Evolutionary conservation across 2,329 filamentous ascomycete species (phyloP), one percentile per base, ranked within the genome.

Genomic region (Thelonectria olida): DNA sequence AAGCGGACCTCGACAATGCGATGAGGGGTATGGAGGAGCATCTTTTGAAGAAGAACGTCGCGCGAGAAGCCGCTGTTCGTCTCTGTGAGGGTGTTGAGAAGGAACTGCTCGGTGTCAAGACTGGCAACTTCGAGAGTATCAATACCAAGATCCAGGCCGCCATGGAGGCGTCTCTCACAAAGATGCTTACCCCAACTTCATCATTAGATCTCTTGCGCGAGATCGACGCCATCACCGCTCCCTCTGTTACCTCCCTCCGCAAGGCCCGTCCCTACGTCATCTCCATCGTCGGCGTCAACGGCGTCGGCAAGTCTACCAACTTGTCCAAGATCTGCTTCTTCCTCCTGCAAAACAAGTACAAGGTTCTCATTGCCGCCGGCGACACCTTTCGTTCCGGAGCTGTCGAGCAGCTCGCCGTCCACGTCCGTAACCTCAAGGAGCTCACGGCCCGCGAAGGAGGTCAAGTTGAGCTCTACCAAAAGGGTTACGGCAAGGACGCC

Each of bases 251-350:
- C 3, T 89, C 88, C 27, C 83, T 89, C 62, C 81, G 86, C 67
- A 84, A 85, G 61, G 79, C 85, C 19, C 90, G 96, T 4, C 96
- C 96, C 42, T 99, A 98, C 75, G 95, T 98, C 72, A 96, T 99
- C 75, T 97, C 93, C 58, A 97, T 99, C 63, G 96, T 99, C 42
- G 96, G 96, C 64, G 96, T 99, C 75, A 99, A 99, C 76, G 96
- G 96, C 54, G 96, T 99, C 36, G 96, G 96, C 74, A 99, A 99
- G 81, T 97, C 94, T 15, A 99, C 96, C 53, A 98, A 97, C 75
- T 84, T 99, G 36, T 95, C 92, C 77, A 99, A 99, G 79, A 97
- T 99, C 68, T 97, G 94, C 78, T 99, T 96, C 80, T 99, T 99
- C 81, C 84, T 99, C 36, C 84, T 99, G 28, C 95, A 99, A 78